Evolutionary conservation across 23 red algal genomes (phyloP).

Genomic region (Gracilariopsis chorda): DNA sequence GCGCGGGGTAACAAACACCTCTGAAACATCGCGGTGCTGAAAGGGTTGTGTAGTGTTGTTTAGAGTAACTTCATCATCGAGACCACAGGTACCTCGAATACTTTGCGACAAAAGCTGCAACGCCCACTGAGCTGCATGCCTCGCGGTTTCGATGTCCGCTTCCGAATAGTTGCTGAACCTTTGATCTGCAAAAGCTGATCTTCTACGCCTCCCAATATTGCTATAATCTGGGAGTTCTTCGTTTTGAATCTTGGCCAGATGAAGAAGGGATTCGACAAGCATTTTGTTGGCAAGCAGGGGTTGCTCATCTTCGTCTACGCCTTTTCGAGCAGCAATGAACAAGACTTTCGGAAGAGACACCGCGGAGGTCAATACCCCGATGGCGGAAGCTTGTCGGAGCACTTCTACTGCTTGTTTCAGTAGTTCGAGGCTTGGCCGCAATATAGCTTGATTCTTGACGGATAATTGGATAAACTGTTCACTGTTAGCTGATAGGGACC

Average conservation of each 20-base stretch:
- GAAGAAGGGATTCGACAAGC: background rate
- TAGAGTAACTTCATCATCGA: no score
- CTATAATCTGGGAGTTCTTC: background rate
- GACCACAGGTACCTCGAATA: background rate
- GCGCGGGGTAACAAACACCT: background rate
- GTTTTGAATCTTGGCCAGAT: background rate
- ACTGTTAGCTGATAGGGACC: background rate
- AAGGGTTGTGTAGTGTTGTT: background rate
- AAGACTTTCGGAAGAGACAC: background rate
- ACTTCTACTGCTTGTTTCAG: background rate
- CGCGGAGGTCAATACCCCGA: background rate
- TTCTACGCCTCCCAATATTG: background rate
- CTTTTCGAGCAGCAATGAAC: background rate
- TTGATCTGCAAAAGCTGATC: background rate
- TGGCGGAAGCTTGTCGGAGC: background rate
- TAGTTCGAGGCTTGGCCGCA: background rate
- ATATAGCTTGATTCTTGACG: background rate
- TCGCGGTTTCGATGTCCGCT: background rate
- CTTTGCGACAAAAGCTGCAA: background rate
- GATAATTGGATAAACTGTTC: background rate
- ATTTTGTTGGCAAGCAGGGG: background rate
- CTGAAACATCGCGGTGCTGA: background rate
- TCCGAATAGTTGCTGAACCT: background rate
- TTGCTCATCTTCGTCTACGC: background rate
- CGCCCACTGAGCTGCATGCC: background rate